Evolutionary conservation across 306 rosid species (phyloP).

Genomic region (Mucuna pruriens): DNA sequence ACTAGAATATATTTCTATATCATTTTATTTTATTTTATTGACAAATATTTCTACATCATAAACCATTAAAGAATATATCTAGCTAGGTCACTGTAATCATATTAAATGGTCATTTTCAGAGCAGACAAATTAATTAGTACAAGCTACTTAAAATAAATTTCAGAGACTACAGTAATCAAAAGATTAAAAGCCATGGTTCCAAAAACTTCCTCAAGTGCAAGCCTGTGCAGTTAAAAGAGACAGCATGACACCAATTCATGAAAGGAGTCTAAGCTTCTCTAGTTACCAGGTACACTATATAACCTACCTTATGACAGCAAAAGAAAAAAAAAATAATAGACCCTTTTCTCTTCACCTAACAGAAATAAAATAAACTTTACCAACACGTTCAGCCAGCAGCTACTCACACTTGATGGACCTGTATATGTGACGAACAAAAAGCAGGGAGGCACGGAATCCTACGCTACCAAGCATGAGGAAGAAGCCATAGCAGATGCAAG

Average conservation of each 20-base stretch:
- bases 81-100: background rate
- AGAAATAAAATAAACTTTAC: constrained; percentile 38
- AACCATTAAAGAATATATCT: background rate
- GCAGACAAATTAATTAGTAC: constrained; percentile 38
- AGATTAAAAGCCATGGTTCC: constrained; percentile 39
- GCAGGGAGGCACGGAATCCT: constrained; percentile 89
- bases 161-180: constrained; percentile 52
- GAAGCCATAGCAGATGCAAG: constrained; percentile 98
- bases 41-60: too few species aligned
- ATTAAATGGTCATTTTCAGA: constrained; percentile 35
- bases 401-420: constrained; percentile 98
- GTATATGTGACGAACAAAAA: constrained; percentile 95
- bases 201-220: constrained; percentile 49
- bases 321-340: constrained; percentile 39
- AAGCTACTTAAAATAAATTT: constrained; percentile 44
- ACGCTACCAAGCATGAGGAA: constrained; percentile 95
- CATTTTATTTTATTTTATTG: too few species aligned
- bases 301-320: constrained; percentile 52
- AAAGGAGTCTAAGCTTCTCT: constrained; percentile 44
- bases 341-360: constrained; percentile 44
- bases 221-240: constrained; percentile 46
- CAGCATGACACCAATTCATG: constrained; percentile 32
- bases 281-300: constrained; percentile 52
- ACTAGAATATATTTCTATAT: background rate
- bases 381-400: constrained; percentile 38